phyloP scores from a whole-genome alignment of 148 eudicot genomes.

The Silene uniflora region DNA sequence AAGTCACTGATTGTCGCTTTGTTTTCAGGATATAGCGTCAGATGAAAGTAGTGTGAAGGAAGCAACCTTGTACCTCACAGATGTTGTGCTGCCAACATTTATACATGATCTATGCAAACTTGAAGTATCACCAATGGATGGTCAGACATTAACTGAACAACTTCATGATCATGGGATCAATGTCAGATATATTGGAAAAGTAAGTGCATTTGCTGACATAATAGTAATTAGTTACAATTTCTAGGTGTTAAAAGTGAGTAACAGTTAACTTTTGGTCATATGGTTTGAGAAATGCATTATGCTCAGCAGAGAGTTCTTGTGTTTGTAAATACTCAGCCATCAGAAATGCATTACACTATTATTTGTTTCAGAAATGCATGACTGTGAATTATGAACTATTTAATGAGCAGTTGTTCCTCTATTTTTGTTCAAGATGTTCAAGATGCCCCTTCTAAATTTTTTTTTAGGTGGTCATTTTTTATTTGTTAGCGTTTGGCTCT shows the following conservation, averaged over 20 bases:
- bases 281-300: too few relatives aligned
- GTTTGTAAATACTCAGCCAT: too few relatives aligned
- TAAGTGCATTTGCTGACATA: slow-evolving; percentile 28
- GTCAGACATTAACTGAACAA: slow-evolving; percentile 97
- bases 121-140: slow-evolving; percentile 99
- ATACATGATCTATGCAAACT: slow-evolving; percentile 85
- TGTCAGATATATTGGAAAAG: slow-evolving; percentile 92
- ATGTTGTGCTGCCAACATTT: slow-evolving; percentile 70
- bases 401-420: background rate
- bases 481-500: background rate
- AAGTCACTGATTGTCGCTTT: slow-evolving; percentile 12
- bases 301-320: too few relatives aligned
- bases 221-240: background rate
- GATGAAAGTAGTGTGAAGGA: slow-evolving; percentile 89
- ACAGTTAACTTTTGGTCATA: too few relatives aligned
- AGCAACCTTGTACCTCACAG: slow-evolving; percentile 63
- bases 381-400: background rate
- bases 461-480: background rate
- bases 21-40: slow-evolving; percentile 71
- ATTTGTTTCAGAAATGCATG: too few relatives aligned
- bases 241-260: background rate
- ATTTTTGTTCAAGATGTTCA: background rate
- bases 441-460: background rate
- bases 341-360: too few relatives aligned
- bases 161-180: slow-evolving; percentile 98